A percentile compares a stretch with the other conserved stretches of the same genome.
Evolutionary conservation across 495 filamentous ascomycete genomes (phyloP).

Genomic region (Neurospora sublineolata): DNA sequence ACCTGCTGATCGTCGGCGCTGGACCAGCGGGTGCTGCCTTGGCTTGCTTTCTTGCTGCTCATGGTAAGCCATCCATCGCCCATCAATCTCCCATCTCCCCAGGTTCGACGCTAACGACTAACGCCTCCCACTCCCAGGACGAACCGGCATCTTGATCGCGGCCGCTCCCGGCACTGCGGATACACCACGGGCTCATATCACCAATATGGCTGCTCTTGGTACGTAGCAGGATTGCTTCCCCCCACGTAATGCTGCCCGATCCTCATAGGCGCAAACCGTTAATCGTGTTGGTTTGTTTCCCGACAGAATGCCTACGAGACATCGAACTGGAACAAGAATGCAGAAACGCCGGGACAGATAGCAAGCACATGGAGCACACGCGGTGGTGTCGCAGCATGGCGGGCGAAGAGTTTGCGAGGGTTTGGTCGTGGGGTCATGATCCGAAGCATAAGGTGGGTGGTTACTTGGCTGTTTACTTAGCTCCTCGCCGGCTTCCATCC

Average conservation of each 20-base stretch:
- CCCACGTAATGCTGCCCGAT: background rate
- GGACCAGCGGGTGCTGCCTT: conserved; percentile 45
- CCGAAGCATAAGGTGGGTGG: conserved; percentile 28
- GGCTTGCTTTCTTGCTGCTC: conserved; percentile 41
- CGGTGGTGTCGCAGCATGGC: conserved; percentile 45
- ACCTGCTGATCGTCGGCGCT: conserved; percentile 43
- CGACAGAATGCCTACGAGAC: conserved; percentile 38
- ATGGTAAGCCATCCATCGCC: conserved; percentile 26
- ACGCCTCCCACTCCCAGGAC: conserved; percentile 15
- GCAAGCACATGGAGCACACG: conserved; percentile 37
- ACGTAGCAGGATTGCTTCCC: background rate
- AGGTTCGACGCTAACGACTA: background rate
- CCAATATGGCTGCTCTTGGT: conserved; percentile 30
- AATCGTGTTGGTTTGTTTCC: background rate
- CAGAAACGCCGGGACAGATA: conserved; percentile 21
- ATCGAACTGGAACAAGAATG: conserved; percentile 37
- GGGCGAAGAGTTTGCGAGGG: conserved; percentile 42
- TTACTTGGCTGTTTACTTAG: background rate
- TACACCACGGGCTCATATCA: conserved; percentile 46
- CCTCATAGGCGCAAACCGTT: background rate
- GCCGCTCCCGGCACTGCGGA: conserved; percentile 35
- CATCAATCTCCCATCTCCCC: background rate
- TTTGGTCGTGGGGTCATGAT: conserved; percentile 43
- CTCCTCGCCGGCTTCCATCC: background rate
- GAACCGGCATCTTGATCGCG: conserved; percentile 38